Conservation (phyloP, 306 rosid genomes). For the Gleditsia sinensis region DNA sequence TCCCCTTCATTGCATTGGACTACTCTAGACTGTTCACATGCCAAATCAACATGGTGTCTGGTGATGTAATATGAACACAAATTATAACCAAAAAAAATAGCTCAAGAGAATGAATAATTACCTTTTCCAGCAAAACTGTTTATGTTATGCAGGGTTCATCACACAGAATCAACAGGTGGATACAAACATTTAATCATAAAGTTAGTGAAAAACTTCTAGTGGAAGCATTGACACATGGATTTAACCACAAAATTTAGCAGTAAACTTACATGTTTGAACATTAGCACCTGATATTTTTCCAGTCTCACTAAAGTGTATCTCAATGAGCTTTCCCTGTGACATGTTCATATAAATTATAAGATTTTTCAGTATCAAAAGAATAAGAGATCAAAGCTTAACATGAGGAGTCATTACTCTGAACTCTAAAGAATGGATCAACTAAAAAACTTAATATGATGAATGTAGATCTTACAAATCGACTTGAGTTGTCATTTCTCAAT, state of each 20-base stretch:
- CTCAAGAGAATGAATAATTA: constrained; percentile 43
- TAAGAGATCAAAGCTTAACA: constrained; percentile 7
- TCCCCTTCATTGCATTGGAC: constrained; percentile 98
- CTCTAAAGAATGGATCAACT: constrained; percentile 34
- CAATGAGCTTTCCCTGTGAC: constrained; percentile 94
- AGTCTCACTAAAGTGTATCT: constrained; percentile 95
- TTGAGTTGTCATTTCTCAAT: constrained; percentile 97
- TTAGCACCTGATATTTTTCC: constrained; percentile 99
- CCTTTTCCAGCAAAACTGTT: constrained; percentile 98
- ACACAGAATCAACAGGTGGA: constrained; percentile 35
- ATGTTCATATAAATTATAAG: constrained; percentile 36
- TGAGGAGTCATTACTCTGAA: neutral
- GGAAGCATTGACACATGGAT: constrained; percentile 28
- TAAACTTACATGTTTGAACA: constrained; percentile 89
- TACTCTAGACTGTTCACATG: constrained; percentile 84
- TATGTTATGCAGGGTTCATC: constrained; percentile 30
- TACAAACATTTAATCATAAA: constrained; percentile 34
- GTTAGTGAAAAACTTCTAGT: constrained; percentile 40
- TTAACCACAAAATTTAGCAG: constrained; percentile 31
- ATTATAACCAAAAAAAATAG: constrained; percentile 26
- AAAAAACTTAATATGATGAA: constrained; percentile 31
- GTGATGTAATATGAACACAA: constrained; percentile 27
- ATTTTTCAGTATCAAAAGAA: constrained; percentile 19
- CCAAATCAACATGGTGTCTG: constrained; percentile 29
- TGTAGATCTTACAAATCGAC: constrained; percentile 88